Conservation (phyloP, 352 stramenopile genomes). For the Pythium sukuiense region DNA sequence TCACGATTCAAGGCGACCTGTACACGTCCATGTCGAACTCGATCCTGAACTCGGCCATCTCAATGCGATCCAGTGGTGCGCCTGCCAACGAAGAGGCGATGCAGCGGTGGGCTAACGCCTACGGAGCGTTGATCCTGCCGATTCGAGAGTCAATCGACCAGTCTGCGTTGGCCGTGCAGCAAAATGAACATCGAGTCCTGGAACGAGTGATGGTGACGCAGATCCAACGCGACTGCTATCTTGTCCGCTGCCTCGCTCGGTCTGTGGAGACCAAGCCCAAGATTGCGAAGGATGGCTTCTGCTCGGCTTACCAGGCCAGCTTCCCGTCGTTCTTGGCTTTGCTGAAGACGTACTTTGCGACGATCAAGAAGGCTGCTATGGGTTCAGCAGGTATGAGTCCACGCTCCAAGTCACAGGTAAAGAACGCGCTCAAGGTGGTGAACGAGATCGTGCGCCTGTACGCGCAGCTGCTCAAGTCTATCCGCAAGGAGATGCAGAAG, state of each 20-base stretch:
- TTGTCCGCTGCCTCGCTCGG: slow-evolving; percentile 64
- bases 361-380: slow-evolving; percentile 52
- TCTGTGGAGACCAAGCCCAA: slow-evolving; percentile 79
- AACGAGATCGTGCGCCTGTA: slow-evolving; percentile 81
- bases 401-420: slow-evolving; percentile 34
- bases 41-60: slow-evolving; percentile 76
- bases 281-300: slow-evolving; percentile 72
- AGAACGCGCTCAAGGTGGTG: slow-evolving; percentile 70
- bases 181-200: slow-evolving; percentile 71
- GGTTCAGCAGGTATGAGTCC: slow-evolving; percentile 27
- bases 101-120: slow-evolving; percentile 55
- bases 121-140: slow-evolving; percentile 59
- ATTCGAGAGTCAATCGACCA: slow-evolving; percentile 72
- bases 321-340: slow-evolving; percentile 64
- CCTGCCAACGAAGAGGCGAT: slow-evolving; percentile 31
- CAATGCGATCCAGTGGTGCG: slow-evolving; percentile 36
- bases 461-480: slow-evolving; percentile 73
- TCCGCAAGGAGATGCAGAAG: slow-evolving; percentile 84
- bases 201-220: slow-evolving; percentile 65
- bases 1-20: slow-evolving; percentile 71
- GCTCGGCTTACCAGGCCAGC: slow-evolving; percentile 51
- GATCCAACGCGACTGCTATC: slow-evolving; percentile 66
- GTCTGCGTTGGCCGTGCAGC: slow-evolving; percentile 62
- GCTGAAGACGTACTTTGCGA: slow-evolving; percentile 68
- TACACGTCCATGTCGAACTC: slow-evolving; percentile 83